Percentiles rank a stretch among this genome's conserved stretches.
phyloP scores from a whole-genome alignment of 805 yeast species.

The Barnettozyma sp. region DNA sequence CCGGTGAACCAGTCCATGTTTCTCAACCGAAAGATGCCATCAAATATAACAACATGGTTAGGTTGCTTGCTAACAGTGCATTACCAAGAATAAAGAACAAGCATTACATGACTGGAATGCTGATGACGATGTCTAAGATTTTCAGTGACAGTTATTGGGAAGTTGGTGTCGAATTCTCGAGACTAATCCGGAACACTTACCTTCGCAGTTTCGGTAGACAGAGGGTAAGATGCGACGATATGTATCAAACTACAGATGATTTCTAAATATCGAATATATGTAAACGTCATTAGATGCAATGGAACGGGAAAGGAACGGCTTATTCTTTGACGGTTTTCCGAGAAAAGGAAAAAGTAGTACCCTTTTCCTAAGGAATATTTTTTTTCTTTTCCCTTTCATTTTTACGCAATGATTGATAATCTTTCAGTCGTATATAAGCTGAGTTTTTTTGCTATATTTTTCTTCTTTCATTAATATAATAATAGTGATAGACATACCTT shows the following conservation, averaged over 20 bases:
- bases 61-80: conserved; percentile 32
- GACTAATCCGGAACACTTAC: conserved; percentile 45
- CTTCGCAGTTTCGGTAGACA: conserved; percentile 46
- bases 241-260: conserved; percentile 35
- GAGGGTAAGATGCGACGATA: conserved; percentile 41
- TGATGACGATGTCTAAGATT: conserved; percentile 37
- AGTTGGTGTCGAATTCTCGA: conserved; percentile 49
- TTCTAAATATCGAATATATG: neutral
- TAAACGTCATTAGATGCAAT: too few species aligned
- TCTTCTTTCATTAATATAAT: too few species aligned
- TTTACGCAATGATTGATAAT: too few species aligned
- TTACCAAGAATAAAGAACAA: conserved; percentile 35
- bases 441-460: too few species aligned
- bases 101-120: conserved; percentile 49
- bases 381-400: too few species aligned
- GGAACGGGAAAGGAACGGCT: too few species aligned
- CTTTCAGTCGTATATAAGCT: too few species aligned
- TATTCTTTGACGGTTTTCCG: too few species aligned
- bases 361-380: too few species aligned
- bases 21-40: conserved; percentile 29
- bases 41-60: conserved; percentile 36
- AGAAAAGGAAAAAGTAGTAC: neutral
- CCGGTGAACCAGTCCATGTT: conserved; percentile 26
- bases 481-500: too few species aligned
- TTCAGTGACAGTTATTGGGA: conserved; percentile 44